phyloP scores from a whole-genome alignment of 208 protist species.

The Leishmania aethiopica region DNA sequence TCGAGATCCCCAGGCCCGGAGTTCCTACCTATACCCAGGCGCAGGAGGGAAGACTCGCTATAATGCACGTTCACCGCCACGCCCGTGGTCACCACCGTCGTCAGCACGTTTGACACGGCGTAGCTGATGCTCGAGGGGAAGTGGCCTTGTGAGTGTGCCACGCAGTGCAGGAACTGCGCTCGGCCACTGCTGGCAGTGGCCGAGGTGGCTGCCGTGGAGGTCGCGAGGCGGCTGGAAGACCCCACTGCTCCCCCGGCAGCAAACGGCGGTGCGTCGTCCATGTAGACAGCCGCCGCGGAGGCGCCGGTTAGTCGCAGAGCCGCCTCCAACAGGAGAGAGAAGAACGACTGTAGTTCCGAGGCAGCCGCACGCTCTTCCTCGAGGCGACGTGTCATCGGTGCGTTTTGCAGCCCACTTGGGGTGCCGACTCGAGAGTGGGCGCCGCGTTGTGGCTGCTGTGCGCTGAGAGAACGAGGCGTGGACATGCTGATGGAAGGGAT shows the following conservation, averaged over 20 bases:
- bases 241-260: background rate
- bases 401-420: conserved; percentile 9
- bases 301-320: conserved; percentile 48
- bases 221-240: background rate
- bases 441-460: background rate
- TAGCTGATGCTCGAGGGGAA: conserved; percentile 70
- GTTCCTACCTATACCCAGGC: background rate
- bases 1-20: background rate
- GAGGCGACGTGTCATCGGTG: conserved; percentile 18
- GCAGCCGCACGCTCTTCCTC: conserved; percentile 38
- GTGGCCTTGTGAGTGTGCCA: conserved; percentile 54
- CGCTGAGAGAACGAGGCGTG: background rate
- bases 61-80: conserved; percentile 68
- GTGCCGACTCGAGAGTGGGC: background rate
- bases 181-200: background rate
- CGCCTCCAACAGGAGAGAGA: conserved; percentile 72
- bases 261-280: conserved; percentile 27
- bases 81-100: conserved; percentile 56
- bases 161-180: conserved; percentile 55
- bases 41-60: conserved; percentile 18
- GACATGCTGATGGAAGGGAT: background rate
- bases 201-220: background rate
- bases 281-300: conserved; percentile 62
- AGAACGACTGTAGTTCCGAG: conserved; percentile 54
- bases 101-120: conserved; percentile 48